These are phyloP conservation scores for Solanum chacoense DNA, from an alignment of 305 asterid genomes.

Conservation along the genomic window DNA sequence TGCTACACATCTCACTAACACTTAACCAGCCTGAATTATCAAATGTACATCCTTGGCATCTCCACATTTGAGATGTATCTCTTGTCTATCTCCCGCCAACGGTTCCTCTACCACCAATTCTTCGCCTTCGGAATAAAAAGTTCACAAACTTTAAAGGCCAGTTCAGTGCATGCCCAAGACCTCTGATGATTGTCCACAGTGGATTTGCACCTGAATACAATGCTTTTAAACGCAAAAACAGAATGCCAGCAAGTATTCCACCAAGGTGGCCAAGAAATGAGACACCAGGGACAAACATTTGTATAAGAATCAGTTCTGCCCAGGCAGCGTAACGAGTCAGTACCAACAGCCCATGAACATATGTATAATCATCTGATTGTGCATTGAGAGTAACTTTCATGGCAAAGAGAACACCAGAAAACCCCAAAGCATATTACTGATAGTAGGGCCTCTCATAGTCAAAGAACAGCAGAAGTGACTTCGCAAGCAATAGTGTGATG, in stretches of 20 bases:
- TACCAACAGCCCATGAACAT: slow-evolving; percentile 66
- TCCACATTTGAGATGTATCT: slow-evolving; percentile 36
- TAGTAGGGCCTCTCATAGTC: slow-evolving; percentile 58
- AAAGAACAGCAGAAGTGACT: slow-evolving; percentile 40
- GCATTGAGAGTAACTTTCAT: slow-evolving; percentile 85
- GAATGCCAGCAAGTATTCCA: slow-evolving; percentile 75
- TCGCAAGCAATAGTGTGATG: slow-evolving; percentile 59
- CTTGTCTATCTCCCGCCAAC: slow-evolving; percentile 19
- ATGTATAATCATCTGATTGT: slow-evolving; percentile 51
- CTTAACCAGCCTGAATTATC: slow-evolving; percentile 41
- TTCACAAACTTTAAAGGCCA: slow-evolving; percentile 49
- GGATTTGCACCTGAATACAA: slow-evolving; percentile 38
- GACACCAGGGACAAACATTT: slow-evolving; percentile 82
- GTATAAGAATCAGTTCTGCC: slow-evolving; percentile 85
- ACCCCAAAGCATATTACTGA: slow-evolving; percentile 72
- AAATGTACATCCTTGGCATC: slow-evolving; percentile 69
- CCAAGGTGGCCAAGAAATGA: slow-evolving; percentile 91
- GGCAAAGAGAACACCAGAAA: slow-evolving; percentile 90
- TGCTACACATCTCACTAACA: slow-evolving; percentile 68
- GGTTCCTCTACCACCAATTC: slow-evolving; percentile 47
- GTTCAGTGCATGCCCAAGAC: slow-evolving; percentile 25
- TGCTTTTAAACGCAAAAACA: slow-evolving; percentile 34
- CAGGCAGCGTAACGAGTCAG: slow-evolving; percentile 92
- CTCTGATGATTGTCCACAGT: slow-evolving; percentile 24
- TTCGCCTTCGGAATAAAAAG: slow-evolving; percentile 14